Evolutionary conservation across 192 early-diverging fungal species (phyloP), one percentile per base, ranked within the genome.

Genomic region (Borealophlyctis nickersoniae): DNA sequence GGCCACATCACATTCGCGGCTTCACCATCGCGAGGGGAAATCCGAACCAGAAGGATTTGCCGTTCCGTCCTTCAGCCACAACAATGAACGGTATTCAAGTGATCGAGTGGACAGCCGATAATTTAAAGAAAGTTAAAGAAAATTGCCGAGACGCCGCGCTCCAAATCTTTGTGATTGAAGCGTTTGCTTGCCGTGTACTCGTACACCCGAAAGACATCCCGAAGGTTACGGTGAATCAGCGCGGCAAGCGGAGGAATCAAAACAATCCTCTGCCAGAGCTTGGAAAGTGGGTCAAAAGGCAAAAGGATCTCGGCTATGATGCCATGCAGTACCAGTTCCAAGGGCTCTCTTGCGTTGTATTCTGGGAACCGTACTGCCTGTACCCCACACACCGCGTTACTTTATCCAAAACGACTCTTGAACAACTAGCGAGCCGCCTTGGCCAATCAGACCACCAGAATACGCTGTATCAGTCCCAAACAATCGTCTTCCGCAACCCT

Each of bases 341-440:
- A 27, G 60, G 60, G 14, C 55, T 34, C 29, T 51, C 52, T 19
- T 26, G 26, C 54, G n/a, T 59, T n/a, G 62, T 69, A 4, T 62
- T 69, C 39, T 69, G 67, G 67, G 36, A 65, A 9, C 67, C 67
- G 2, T 69, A 63, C 36, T 69, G 67, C 36, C 27, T 69, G 13
- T 27, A 26, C 13, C 31, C 52, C 5, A 5, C 34, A 16, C 60
- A 55, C 11, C 55, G 28, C 30, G 33, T 66, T 5, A 7, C 19
- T 4, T 14, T 65, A 16, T 28, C 58, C 16, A 60, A 49, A 51
- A 26, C 13, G n/a, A 23, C 30, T 22, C 35, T 60, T 27, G 28
- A 67, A 9, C 9, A 53, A 32, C n/a, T 67, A 9, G 39, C 23
- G 31, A 30, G 32, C 11, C 60, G 49, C 13, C 16, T 28, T 11